Evolutionary conservation across 306 rosid species (phyloP), one percentile per base, ranked within the genome.

Genomic region (Cyamopsis tetragonoloba): DNA sequence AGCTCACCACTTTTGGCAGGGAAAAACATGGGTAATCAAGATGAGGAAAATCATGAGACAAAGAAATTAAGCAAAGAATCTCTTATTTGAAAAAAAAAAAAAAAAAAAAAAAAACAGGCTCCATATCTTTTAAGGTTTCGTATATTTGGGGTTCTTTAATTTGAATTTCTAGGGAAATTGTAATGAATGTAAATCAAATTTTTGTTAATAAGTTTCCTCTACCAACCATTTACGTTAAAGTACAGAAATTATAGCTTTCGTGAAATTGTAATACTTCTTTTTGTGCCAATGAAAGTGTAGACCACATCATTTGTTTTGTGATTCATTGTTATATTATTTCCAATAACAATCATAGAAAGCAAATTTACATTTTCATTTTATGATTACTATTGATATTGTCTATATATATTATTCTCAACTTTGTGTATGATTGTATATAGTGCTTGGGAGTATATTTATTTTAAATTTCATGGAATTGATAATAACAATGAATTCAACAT

Each of bases 51-150:
- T 74, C 87, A 81, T 26, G 99, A 93, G 44, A 69, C 77, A 27
- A 88, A 83, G 84, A 90, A 90, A 76, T 80, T 82, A 67, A 78
- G 58, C 82, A 93, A 93, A 81, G 86, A 85, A 59, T 88, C 97
- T 77, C 70, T 83, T 75, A 92, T 90, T 79, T 93, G 82, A 71
- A n/a, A n/a, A n/a, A n/a, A n/a, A n/a, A n/a, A n/a, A n/a, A n/a
- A n/a, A n/a, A n/a, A n/a, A n/a, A n/a, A n/a, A n/a, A n/a, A 43
- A 15, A 13, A 62, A 64, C 23, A 79, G 75, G 72, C 14, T 42
- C 13, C 46, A 13, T 47, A 27, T 18, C 59, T 53, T 32, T 46
- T 23, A 62, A 68, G 58, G 61, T 59, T 15, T 54, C 59, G 27
- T 73, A n/a, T 71, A 56, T 38, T 66, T 24, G 37, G 54, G 64